phyloP scores from a whole-genome alignment of 768 basidiomycete genomes.

The Fomitopsis pulvina region DNA sequence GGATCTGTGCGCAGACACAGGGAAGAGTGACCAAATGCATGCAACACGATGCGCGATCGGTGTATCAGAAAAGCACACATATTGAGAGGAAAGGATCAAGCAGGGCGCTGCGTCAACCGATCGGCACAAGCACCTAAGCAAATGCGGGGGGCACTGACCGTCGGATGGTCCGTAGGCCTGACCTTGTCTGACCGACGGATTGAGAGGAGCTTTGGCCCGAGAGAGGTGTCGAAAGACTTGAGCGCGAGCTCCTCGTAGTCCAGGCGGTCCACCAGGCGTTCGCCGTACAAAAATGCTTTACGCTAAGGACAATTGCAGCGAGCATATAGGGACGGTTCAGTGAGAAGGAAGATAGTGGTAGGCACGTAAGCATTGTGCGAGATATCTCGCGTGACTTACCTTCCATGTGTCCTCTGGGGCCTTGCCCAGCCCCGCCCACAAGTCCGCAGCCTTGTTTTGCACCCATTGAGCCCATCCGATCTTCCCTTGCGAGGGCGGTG shows the following conservation, averaged over 20 bases:
- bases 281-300: constrained; percentile 55
- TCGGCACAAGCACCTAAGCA: constrained; percentile 5
- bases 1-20: constrained; percentile 41
- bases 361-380: too few species aligned
- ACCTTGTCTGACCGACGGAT: constrained; percentile 10
- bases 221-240: constrained; percentile 63
- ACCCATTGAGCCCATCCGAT: constrained; percentile 41
- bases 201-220: constrained; percentile 41
- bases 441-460: constrained; percentile 42
- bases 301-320: constrained; percentile 31
- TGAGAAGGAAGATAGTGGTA: too few species aligned
- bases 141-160: constrained; percentile 9
- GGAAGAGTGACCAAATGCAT: too few species aligned
- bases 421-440: constrained; percentile 67
- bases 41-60: background rate
- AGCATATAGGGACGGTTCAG: background rate
- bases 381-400: constrained; percentile 34
- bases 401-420: constrained; percentile 64
- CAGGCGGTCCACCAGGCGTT: constrained; percentile 60
- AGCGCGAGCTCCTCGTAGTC: constrained; percentile 80
- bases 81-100: background rate
- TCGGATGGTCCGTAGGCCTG: constrained; percentile 7
- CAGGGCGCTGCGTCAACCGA: constrained; percentile 15
- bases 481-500: constrained; percentile 18
- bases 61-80: background rate